Base-by-base conservation (phyloP, 345 rosid genomes). In the Euphorbia lathyris region DNA sequence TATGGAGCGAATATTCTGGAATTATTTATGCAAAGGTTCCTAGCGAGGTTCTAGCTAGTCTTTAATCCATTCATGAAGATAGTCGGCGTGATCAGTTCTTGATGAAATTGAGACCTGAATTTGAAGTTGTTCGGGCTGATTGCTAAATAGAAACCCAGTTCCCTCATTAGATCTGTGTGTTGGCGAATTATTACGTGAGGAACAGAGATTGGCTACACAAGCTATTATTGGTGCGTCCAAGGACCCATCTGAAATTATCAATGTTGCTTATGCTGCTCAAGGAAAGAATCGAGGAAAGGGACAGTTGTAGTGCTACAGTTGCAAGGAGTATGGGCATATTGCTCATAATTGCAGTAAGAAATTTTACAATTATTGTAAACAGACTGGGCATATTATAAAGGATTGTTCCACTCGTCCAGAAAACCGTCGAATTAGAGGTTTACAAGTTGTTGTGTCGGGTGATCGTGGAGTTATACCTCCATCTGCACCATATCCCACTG, bases 1-100 rank as follows among this genome's bases (percentile, higher is more conserved):
- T 63, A 10, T 63, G 53, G 67, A 53, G 25, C 25, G 58, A 53
- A 53, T 53, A 53, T 53, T 53, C 25, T 53, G 3, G 58, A 19
- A 53, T 63, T 40, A 25, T 63, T 40, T 42, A 43, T 63, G n/a
- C 67, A 0, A 43, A 40, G 34, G 53, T 63, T 5, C 32, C 22
- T 9, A 63, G 17, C 1, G 67, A n/a, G 30, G 29, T 3, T 19
- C 9, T 63, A 3, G 30, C 51, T 11, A 43, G 48, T 11, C 48
- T 43, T 43, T 8, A 43, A 43, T 9, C 16, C 16, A 13, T 43
- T 43, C 48, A 43, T 43, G 48, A 43, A 13, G 48, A 43, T 4
- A 43, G 48, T 11, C 11, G 48, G 48, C 16, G 48, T 4, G 48
- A 43, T 13, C 48, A 43, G 16, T 43, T 43, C 7, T 43, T 43